Conservation (phyloP, 148 eudicot genomes). For the Cornus kousa region DNA sequence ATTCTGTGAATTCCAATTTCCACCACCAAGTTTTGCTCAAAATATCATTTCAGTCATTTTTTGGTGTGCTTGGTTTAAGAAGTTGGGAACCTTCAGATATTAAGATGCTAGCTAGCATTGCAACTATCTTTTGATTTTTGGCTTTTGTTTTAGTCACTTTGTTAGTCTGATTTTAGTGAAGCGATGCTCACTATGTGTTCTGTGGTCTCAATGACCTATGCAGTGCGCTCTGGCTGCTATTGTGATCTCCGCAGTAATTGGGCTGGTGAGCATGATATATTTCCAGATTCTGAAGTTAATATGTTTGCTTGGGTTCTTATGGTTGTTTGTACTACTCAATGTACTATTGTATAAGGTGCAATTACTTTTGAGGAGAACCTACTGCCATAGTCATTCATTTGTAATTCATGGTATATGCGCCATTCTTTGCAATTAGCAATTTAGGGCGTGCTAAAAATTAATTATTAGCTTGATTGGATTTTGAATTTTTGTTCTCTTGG, state of each 20-base stretch:
- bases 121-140: not conserved
- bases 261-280: slow-evolving; percentile 72
- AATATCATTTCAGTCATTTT: not conserved
- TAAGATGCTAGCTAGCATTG: slow-evolving; percentile 6
- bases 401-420: not conserved
- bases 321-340: not conserved
- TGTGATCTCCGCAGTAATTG: slow-evolving; percentile 95
- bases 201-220: slow-evolving; percentile 24
- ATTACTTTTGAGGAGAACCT: slow-evolving; percentile 3
- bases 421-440: not conserved
- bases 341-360: not conserved
- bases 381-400: not conserved
- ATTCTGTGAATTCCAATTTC: not conserved
- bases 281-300: not conserved
- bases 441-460: not conserved
- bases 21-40: not conserved
- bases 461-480: not conserved
- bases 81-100: not conserved
- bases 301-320: not conserved
- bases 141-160: not conserved
- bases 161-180: slow-evolving; percentile 5
- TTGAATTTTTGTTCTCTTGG: not conserved
- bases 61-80: not conserved
- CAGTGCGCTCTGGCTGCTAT: slow-evolving; percentile 99
- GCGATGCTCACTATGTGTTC: slow-evolving; percentile 24